A percentile compares a stretch with the other conserved stretches of the same genome.
Evolutionary conservation across 345 rosid species (phyloP).

Genomic region (Populus deltoides): DNA sequence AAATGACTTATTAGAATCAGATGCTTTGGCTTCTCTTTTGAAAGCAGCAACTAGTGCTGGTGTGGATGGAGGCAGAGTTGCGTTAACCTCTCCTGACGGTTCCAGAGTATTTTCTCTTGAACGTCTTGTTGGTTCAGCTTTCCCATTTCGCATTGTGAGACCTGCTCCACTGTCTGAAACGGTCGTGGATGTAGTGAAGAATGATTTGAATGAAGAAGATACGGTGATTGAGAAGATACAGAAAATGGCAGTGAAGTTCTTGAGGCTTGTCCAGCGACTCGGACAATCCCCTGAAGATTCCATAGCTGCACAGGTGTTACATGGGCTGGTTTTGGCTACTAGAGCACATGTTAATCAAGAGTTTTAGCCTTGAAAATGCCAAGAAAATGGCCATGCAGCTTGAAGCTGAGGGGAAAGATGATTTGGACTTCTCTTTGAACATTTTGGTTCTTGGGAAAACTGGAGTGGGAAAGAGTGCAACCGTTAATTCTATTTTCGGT

Average conservation of each 20-base stretch:
- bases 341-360: conserved; percentile 26
- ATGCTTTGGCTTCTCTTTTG: conserved; percentile 28
- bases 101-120: conserved; percentile 23
- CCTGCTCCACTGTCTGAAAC: conserved; percentile 12
- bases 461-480: conserved; percentile 88
- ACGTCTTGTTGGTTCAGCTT: conserved; percentile 15
- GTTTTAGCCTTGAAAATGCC: conserved; percentile 32
- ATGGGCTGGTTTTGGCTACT: conserved; percentile 27
- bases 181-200: conserved; percentile 7
- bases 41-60: conserved; percentile 31
- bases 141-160: conserved; percentile 13
- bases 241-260: conserved; percentile 49
- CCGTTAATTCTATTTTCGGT: conserved; percentile 63
- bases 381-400: conserved; percentile 36
- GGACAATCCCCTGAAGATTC: conserved; percentile 45
- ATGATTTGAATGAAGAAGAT: conserved; percentile 39
- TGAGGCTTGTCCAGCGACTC: conserved; percentile 47
- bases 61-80: conserved; percentile 15
- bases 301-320: conserved; percentile 42
- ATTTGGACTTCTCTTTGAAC: conserved; percentile 51
- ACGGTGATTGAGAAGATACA: conserved; percentile 47
- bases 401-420: conserved; percentile 38
- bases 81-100: conserved; percentile 15
- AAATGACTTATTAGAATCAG: too few relatives aligned
- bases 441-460: conserved; percentile 74